Evolutionary conservation across 768 basidiomycete genomes (phyloP), one percentile per base, ranked within the genome.

Genomic region (Clathrus columnatus): DNA sequence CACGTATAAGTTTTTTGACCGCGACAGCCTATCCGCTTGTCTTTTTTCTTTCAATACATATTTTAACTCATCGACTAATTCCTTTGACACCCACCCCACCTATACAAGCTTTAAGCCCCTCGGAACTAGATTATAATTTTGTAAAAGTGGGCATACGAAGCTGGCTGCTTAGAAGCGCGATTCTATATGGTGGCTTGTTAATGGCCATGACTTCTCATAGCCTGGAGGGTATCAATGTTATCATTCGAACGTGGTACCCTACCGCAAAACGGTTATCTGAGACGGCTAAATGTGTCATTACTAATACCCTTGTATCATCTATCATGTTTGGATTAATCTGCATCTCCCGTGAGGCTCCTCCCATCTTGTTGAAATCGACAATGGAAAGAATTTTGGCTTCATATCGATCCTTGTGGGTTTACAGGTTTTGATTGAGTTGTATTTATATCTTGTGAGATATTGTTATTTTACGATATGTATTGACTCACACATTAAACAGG

Each of bases 41-140:
- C 17, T 55, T 82, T 17, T 51, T 69, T 32, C 68, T 91, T 1
- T 82, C 86, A 1, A 69, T 85, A 23, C 91, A 93, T 66, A 76
- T 82, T 68, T 62, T 82, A 50, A 79, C 78, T 0, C 87, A 92
- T 64, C 82, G 90, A 6, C 51, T 79, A 26, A 64, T 73, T 54
- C 89, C 83, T 17, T 72, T 73, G 23, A 66, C 66, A 51, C 68
- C 74, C 1, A 53, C 54, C 7, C 63, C 72, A 1, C 82, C 82
- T 20, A 82, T 89, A 51, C 68, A 69, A 47, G 67, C 74, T 1
- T 72, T 91, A 21, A 80, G 84, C 16, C 89, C 90, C 0, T 73
- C 83, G 0, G 88, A 92, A 62, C 76, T 93, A 32, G 84, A 89
- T 67, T 92, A 78, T 64, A 85, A 91, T 59, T 91, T 84, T 65